Evolutionary conservation across 2,329 filamentous ascomycete genomes (phyloP), one percentile per base, ranked within the genome.

Genomic region (Parasarocladium wereldwijsianum): DNA sequence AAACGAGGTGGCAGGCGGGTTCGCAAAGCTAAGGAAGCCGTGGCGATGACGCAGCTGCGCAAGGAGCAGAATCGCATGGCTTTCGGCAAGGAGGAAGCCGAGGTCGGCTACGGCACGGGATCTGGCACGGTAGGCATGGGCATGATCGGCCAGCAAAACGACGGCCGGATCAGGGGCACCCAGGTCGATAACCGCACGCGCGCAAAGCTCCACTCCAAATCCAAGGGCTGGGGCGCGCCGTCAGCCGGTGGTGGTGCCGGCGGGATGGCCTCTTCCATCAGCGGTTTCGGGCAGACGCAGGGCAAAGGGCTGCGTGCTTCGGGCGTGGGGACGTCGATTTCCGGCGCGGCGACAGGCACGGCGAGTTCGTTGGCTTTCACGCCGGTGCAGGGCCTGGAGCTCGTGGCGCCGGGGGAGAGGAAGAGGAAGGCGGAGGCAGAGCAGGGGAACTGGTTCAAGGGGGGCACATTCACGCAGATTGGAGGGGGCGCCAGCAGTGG

Each of bases 31-130:
- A 98, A 98, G 66, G 90, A 93, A 54, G 86, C 87, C 4, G 83
- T 83, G 6, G 87, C 90, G 36, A 93, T 94, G 84, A 98, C 90
- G 0, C 90, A 98, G 32, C 62, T 98, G 17, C 76, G 86, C 40
- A 94, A 96, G 53, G 85, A 85, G 4, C 90, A 96, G 55, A 98
- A 98, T 57, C 73, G 90, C 32, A 78, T 98, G 70, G 84, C 77
- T 0, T 98, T 98, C 46, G 86, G 86, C 34, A 90, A 93, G 50
- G 87, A 96, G 52, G 90, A 98, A 55, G 77, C 74, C 43, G 90
- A 98, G 54, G 76, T 90, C 1, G 87, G 86, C 18, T 96, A 92
- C 50, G 87, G 85, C 20, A 74, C 73, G 1, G 83, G 85, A 29
- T 85, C 93, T 41, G 72, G 72, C 32, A 93, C 86, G 0, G 76